Base-by-base conservation (phyloP, 1,139 yeast species). In the Yamadazyma triangularis region DNA sequence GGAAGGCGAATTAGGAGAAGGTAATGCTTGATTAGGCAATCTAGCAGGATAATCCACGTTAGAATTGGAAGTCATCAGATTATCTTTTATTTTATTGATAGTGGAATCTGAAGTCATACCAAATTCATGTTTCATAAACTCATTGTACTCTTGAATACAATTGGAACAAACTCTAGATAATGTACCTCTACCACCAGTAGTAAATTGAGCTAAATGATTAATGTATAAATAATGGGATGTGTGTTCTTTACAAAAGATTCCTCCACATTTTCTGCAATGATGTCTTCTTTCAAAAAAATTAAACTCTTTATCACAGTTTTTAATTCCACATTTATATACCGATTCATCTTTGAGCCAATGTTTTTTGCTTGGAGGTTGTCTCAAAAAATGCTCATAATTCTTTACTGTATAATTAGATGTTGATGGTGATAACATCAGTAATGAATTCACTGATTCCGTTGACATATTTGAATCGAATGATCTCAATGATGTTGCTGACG, bases 191-290 rank as follows among this genome's bases (percentile, higher is more conserved):
- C 86, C 80, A 29, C 88, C 91, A 38, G 87, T 74, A 33, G 86
- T 74, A 59, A 84, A 77, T 50, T 79, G 73, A 16, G 94, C 91
- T 45, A 75, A 60, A 30, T 70, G 68, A 48, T 87, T 89, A 39
- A 89, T 70, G 47, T 74, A 74, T 23, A 74, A 53, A 40, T 53
- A 72, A 47, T 75, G 79, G 19, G 67, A 61, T 7, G 79, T 64
- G 42, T 77, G 79, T 35, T 78, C 82, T 31, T 80, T 79, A 58
- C 97, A 89, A 51, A 82, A 89, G 10, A 89, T 74, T 19, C 87
- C 94, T 13, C 97, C 97, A 61, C 97, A 89, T 50, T 85, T 81
- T 31, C 97, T 73, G 53, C 97, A 89, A 58, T 89, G 97, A 52
- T 89, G 97, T 36, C 93, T 77, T 40, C 97, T 73, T 46, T 88